These are phyloP conservation scores for Psophocarpus tetragonolobus DNA, from an alignment of 306 rosid species.

Conservation along the genomic window DNA sequence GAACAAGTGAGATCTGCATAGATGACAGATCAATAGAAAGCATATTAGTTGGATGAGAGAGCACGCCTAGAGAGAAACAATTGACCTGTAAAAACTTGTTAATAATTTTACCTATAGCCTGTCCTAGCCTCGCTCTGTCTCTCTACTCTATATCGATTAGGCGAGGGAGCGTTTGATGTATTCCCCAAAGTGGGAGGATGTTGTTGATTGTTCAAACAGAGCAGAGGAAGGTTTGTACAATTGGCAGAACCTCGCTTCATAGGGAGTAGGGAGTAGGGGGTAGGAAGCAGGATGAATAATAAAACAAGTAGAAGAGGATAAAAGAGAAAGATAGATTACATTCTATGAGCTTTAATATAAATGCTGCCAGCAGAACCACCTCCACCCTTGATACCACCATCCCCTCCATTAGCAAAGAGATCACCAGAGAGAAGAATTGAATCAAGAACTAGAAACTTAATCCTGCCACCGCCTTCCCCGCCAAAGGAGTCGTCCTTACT, in stretches of 20 bases:
- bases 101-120: neutral
- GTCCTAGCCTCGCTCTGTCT: neutral
- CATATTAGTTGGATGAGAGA: neutral
- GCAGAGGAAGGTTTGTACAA: neutral
- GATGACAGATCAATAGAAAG: neutral
- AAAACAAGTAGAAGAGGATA: no score
- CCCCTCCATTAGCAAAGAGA: conserved; percentile 83
- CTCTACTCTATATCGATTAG: neutral
- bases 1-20: neutral
- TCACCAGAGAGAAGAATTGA: conserved; percentile 55
- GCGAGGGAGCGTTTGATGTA: neutral
- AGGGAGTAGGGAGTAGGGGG: no score
- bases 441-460: conserved; percentile 47
- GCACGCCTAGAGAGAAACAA: neutral
- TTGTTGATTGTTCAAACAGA: no score
- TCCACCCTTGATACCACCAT: conserved; percentile 89
- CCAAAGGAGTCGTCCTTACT: conserved; percentile 76
- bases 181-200: neutral
- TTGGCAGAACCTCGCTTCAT: neutral
- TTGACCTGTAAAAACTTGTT: neutral
- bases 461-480: conserved; percentile 95
- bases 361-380: conserved; percentile 99
- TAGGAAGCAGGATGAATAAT: no score
- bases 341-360: conserved; percentile 63
- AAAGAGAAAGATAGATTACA: conserved; percentile 68